phyloP scores from a whole-genome alignment of 352 stramenopile species.

The Globisporangium iwayamae region DNA sequence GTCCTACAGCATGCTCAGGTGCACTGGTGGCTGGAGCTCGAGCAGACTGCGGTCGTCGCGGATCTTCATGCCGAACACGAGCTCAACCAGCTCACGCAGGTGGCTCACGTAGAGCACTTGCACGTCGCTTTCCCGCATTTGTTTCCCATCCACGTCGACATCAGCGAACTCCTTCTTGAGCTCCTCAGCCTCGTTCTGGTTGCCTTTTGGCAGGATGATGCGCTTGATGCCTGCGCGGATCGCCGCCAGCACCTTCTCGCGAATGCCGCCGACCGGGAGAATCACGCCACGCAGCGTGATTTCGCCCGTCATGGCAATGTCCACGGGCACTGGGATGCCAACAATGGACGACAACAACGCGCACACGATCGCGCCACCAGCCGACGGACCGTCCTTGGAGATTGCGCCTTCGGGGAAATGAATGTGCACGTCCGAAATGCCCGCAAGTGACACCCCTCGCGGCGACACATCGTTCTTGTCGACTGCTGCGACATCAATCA shows the following conservation, averaged over 20 bases:
- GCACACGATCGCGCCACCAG: conserved; percentile 83
- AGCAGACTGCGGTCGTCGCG: conserved; percentile 30
- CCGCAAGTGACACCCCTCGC: conserved; percentile 42
- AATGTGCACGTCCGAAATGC: conserved; percentile 76
- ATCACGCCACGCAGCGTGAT: conserved; percentile 86
- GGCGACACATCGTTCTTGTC: conserved; percentile 15
- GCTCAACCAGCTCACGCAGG: conserved; percentile 53
- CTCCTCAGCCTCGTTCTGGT: conserved; percentile 71
- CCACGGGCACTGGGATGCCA: conserved; percentile 56
- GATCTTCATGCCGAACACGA: conserved; percentile 69
- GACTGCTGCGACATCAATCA: conserved; percentile 41
- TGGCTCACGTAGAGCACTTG: conserved; percentile 69
- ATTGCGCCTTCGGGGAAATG: conserved; percentile 89
- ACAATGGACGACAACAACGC: conserved; percentile 79
- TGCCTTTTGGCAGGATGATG: conserved; percentile 71
- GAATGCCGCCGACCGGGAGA: conserved; percentile 88
- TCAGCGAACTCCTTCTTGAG: conserved; percentile 55
- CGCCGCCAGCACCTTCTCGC: conserved; percentile 87
- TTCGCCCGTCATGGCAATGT: conserved; percentile 88
- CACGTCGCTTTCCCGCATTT: conserved; percentile 26
- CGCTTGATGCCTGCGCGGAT: conserved; percentile 83
- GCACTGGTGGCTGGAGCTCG: conserved; percentile 22
- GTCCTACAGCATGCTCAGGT: conserved; percentile 48
- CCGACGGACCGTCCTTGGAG: conserved; percentile 87
- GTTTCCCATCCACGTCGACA: conserved; percentile 17